Percentiles rank a stretch among this genome's conserved stretches.
Conservation (phyloP, 225 moss, liverwort and hornwort genomes). For the Marchantia paleacea region DNA sequence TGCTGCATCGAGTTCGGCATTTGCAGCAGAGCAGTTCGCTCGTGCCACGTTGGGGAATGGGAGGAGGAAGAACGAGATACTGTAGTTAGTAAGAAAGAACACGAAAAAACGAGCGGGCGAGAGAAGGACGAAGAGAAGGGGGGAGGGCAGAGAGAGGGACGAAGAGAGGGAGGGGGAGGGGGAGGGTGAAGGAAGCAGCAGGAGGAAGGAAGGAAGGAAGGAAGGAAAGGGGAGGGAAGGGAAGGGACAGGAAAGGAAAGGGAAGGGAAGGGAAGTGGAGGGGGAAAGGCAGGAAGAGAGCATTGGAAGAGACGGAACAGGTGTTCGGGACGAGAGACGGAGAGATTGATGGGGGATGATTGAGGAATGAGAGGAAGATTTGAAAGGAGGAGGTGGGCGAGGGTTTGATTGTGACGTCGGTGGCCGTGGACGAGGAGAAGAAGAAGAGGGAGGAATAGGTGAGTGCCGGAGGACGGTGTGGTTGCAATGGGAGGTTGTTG, state of each 20-base stretch:
- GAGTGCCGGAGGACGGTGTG: neutral
- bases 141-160: neutral
- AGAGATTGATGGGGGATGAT: neutral
- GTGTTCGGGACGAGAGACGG: neutral
- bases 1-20: conserved; percentile 16
- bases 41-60: conserved; percentile 16
- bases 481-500: neutral
- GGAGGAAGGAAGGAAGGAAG: neutral
- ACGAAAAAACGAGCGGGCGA: conserved; percentile 18
- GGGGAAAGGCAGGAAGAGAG: neutral
- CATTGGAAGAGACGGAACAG: neutral
- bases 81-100: conserved; percentile 12
- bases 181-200: neutral
- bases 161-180: neutral
- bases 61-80: neutral
- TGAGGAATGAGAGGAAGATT: neutral
- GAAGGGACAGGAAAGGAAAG: neutral
- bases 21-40: conserved; percentile 18
- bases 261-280: neutral
- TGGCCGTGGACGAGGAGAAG: neutral
- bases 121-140: neutral
- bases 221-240: neutral
- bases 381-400: neutral
- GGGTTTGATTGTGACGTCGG: conserved; percentile 11
- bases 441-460: neutral